Evolutionary conservation across 108 stramenopile genomes (phyloP), one percentile per base, ranked within the genome.

Genomic region (Thalassiosira profunda): DNA sequence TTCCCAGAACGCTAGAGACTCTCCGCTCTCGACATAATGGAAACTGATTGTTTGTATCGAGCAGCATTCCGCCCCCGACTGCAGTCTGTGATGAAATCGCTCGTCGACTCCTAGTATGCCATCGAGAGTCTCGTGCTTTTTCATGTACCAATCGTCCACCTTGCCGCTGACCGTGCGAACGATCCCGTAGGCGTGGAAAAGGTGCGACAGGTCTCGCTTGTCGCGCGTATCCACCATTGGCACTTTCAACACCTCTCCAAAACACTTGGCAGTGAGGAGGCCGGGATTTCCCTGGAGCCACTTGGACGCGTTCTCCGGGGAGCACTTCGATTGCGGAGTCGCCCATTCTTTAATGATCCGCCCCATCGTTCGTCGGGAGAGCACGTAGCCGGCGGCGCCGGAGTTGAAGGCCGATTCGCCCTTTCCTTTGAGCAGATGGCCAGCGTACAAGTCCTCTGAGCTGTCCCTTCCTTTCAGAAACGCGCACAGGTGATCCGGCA

Each of bases 271-370:
- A 34, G 86, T 88, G 18, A 88, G 47, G 0, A 88, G 47, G 14
- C 86, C 92, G 24, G 95, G 95, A 63, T 96, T 96, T 12, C 86
- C 85, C 67, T 92, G 87, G 38, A 90, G 60, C 87, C 87, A 96
- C 35, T 88, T 77, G 18, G 54, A 80, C 18, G 72, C 79, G 23
- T 58, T 60, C 25, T 58, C 42, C 5, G 71, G 81, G 9, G 57
- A 47, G 61, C 93, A 95, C 17, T 61, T 69, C 9, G 82, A 67
- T 45, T 83, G 69, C 8, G 73, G 69, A 35, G 70, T 68, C 45
- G 84, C 86, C 92, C 90, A 96, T 63, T 66, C 65, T 2, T 76
- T 40, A 14, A 92, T 78, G 5, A 96, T 54, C 53, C 73, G 63
- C 40, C 74, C 56, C 84, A 96, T 90, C 25, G 95, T 93, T 17